A percentile compares a stretch with the other conserved stretches of the same genome.
phyloP scores from a whole-genome alignment of 139 green algal genomes.

The Chlorella sp. region DNA sequence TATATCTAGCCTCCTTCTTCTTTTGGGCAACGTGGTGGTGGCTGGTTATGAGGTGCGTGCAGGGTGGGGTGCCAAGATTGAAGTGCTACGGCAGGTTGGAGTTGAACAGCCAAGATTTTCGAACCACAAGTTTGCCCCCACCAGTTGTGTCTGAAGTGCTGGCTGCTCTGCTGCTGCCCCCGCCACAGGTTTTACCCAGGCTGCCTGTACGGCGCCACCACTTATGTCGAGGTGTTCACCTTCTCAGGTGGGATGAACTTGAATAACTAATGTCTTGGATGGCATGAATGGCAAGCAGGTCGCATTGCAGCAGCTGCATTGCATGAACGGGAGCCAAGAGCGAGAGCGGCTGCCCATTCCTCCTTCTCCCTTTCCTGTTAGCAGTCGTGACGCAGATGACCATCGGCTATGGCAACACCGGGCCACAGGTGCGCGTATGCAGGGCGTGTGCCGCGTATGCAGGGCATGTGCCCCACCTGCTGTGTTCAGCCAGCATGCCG shows the following conservation, averaged over 20 bases:
- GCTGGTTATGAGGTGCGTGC: conserved; percentile 29
- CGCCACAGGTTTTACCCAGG: conserved; percentile 14
- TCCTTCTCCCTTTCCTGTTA: too few relatives aligned
- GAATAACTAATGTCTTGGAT: too few relatives aligned
- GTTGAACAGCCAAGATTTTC: neutral
- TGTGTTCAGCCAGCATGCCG: too few relatives aligned
- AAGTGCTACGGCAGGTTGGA: neutral
- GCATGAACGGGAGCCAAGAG: too few relatives aligned
- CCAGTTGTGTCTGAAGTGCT: neutral
- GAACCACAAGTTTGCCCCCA: neutral
- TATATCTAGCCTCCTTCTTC: conserved; percentile 52
- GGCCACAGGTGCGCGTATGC: too few relatives aligned
- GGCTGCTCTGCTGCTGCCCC: neutral
- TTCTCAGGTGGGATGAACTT: too few relatives aligned
- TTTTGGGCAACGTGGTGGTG: conserved; percentile 43
- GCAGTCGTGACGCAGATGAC: conserved; percentile 40
- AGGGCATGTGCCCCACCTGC: too few relatives aligned
- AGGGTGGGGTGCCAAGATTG: neutral
- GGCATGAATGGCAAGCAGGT: too few relatives aligned
- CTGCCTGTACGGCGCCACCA: conserved; percentile 41
- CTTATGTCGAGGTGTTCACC: conserved; percentile 51
- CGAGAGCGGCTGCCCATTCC: too few relatives aligned
- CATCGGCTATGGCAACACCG: conserved; percentile 75
- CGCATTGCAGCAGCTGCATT: too few relatives aligned
- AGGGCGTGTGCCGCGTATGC: too few relatives aligned